Evolutionary conservation across 2,329 filamentous ascomycete genomes (phyloP), one percentile per base, ranked within the genome.

Genomic region (Dactylellina drechsleri): DNA sequence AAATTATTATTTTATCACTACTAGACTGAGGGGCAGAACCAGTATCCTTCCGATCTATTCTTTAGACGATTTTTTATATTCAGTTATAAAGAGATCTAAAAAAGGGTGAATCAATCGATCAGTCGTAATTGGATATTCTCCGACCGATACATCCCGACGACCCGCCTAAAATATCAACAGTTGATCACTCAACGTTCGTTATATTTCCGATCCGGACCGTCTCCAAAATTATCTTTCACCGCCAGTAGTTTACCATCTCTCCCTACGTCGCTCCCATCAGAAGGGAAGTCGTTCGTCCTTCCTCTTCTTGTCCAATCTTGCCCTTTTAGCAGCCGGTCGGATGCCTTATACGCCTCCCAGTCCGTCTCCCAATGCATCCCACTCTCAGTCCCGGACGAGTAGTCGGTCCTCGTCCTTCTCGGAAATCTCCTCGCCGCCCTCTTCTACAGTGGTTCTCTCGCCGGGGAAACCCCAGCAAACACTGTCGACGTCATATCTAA

Each of bases 311-410:
- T 47, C 43, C 15, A 47, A n/a, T 40, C 66, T 45, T 65, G 53
- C 59, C 26, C 60, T 43, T 28, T 28, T 23, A 57, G 58, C 23
- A 66, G 70, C 43, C 71, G 64, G 71, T 75, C 71, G 71, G 71
- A 95, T 95, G 92, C 92, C 92, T 88, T 95, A 95, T 85, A 95
- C 92, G 83, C 91, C 92, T 76, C 92, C 92, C 67, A 82, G 82
- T 57, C 80, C 79, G 20, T 81, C 84, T 50, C 77, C 77, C 52
- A 79, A 77, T 66, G 76, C 78, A 53, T 77, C 78, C 4, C 65
- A 68, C 64, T 47, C 71, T 60, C 71, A 75, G 52, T 75, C 71
- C 16, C 50, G 77, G 28, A 66, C 67, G 47, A 78, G 79, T n/a
- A 77, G 73, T 53, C 84, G 86, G 79, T 86, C 87, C 13, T 82